Evolutionary conservation across 108 stramenopile species (phyloP).

Genomic region (Epipyxis sp.): DNA sequence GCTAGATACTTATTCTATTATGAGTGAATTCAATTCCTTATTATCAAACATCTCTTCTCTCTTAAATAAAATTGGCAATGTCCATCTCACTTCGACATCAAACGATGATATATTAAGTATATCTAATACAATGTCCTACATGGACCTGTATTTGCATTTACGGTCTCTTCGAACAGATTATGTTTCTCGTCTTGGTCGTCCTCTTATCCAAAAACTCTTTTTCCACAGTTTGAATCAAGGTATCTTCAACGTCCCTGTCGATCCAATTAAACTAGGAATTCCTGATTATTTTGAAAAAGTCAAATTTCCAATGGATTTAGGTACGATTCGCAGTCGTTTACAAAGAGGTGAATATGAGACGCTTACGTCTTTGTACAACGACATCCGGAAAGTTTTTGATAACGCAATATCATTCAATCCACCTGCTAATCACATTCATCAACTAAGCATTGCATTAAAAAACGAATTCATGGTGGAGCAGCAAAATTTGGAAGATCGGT

Average conservation of each 20-base stretch:
- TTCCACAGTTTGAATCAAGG: not conserved
- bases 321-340: slow-evolving; percentile 30
- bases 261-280: slow-evolving; percentile 41
- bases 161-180: not conserved
- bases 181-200: not conserved
- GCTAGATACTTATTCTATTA: too few species aligned
- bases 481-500: not conserved
- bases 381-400: slow-evolving; percentile 46
- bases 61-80: too few species aligned
- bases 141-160: not conserved
- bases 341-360: slow-evolving; percentile 39
- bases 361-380: slow-evolving; percentile 35
- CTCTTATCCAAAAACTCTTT: slow-evolving; percentile 7
- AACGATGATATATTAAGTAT: not conserved
- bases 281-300: slow-evolving; percentile 39
- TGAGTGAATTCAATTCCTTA: too few species aligned
- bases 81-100: too few species aligned
- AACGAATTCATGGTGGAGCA: slow-evolving; percentile 13
- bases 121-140: not conserved
- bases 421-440: not conserved
- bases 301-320: slow-evolving; percentile 55
- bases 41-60: too few species aligned
- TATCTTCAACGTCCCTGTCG: slow-evolving; percentile 49
- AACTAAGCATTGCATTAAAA: not conserved
- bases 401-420: slow-evolving; percentile 48